phyloP scores from a whole-genome alignment of 257 asterid genomes.

The Scutellaria galericulata region DNA sequence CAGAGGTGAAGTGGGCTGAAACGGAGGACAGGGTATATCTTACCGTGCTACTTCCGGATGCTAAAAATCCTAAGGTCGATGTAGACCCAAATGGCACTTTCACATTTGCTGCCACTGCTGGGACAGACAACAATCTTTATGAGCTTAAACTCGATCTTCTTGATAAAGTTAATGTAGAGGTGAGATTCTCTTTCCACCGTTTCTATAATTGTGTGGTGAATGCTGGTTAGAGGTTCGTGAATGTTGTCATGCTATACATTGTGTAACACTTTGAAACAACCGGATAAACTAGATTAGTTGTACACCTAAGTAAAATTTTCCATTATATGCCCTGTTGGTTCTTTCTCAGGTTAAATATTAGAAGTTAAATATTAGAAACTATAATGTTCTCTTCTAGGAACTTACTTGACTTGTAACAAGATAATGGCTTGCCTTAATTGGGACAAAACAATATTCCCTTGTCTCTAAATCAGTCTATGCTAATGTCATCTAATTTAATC shows the following conservation, averaged over 20 bases:
- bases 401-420: neutral
- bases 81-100: slow-evolving; percentile 71
- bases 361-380: neutral
- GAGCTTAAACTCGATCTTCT: slow-evolving; percentile 69
- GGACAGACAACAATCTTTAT: slow-evolving; percentile 52
- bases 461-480: neutral
- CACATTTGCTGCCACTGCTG: slow-evolving; percentile 62
- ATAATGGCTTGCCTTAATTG: neutral
- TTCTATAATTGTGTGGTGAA: neutral
- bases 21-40: slow-evolving; percentile 65
- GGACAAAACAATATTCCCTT: neutral
- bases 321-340: neutral
- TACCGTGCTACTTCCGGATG: slow-evolving; percentile 67
- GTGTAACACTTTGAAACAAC: neutral
- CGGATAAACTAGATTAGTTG: neutral
- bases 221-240: neutral
- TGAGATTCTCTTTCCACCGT: slow-evolving; percentile 28
- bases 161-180: slow-evolving; percentile 72
- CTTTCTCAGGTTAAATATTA: neutral
- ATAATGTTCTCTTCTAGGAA: neutral
- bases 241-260: neutral
- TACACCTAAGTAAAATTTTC: neutral
- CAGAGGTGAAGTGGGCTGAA: slow-evolving; percentile 85
- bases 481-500: neutral
- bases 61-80: slow-evolving; percentile 65